These are phyloP conservation scores for Amphirosellinia nigrospora DNA, from an alignment of 495 filamentous ascomycete genomes.

Conservation along the genomic window DNA sequence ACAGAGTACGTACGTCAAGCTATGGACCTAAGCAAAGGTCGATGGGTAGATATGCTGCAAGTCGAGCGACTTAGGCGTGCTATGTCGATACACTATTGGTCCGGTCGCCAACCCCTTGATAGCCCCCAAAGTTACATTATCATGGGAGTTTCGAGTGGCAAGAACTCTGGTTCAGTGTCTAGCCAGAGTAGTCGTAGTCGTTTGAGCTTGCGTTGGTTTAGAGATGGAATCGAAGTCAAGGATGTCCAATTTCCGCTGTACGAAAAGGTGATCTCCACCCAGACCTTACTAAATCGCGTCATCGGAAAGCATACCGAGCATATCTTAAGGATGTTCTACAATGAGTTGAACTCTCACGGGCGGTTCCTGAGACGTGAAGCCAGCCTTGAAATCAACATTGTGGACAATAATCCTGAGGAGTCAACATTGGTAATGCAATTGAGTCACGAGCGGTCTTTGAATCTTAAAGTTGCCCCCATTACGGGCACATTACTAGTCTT, in stretches of 20 bases:
- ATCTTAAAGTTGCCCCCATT: slow-evolving; percentile 72
- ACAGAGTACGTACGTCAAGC: slow-evolving; percentile 79
- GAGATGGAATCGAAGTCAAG: slow-evolving; percentile 74
- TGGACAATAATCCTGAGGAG: slow-evolving; percentile 65
- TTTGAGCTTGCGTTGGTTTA: slow-evolving; percentile 82
- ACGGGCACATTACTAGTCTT: slow-evolving; percentile 62
- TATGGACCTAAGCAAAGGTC: slow-evolving; percentile 62
- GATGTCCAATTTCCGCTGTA: slow-evolving; percentile 70
- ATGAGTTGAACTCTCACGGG: slow-evolving; percentile 58
- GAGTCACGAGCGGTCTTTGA: slow-evolving; percentile 60
- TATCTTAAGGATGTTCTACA: slow-evolving; percentile 66
- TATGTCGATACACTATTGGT: slow-evolving; percentile 91
- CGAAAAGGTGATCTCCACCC: slow-evolving; percentile 69
- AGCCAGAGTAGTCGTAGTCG: slow-evolving; percentile 49
- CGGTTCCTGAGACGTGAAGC: slow-evolving; percentile 64
- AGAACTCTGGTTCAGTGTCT: slow-evolving; percentile 40
- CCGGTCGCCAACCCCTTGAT: slow-evolving; percentile 56
- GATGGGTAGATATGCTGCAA: slow-evolving; percentile 77
- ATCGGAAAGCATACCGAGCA: slow-evolving; percentile 76
- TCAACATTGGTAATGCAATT: slow-evolving; percentile 72
- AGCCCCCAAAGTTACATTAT: slow-evolving; percentile 87
- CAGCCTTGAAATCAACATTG: slow-evolving; percentile 60
- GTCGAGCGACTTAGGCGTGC: slow-evolving; percentile 78
- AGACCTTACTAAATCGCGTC: slow-evolving; percentile 71
- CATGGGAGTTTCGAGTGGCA: slow-evolving; percentile 76